phyloP scores from a whole-genome alignment of 2,329 filamentous ascomycete species.

The Penicillium paneum region DNA sequence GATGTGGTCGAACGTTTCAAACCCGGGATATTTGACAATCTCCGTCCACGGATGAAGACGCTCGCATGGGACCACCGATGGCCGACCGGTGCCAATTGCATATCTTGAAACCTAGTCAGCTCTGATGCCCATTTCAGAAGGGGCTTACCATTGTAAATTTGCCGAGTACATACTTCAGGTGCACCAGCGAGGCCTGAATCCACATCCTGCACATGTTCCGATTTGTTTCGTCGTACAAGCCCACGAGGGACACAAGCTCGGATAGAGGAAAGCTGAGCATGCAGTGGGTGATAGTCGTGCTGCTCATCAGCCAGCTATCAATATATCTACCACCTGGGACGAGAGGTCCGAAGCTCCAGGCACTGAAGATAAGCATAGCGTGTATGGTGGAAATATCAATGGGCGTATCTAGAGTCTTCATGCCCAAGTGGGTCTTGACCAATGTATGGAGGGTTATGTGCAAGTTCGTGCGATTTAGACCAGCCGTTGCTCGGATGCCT shows the following conservation, averaged over 20 bases:
- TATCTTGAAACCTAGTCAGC: not conserved
- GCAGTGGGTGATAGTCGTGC: constrained; percentile 8
- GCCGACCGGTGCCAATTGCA: constrained; percentile 8
- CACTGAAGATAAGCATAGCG: constrained; percentile 7
- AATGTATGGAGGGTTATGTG: constrained; percentile 6
- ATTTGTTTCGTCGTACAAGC: constrained; percentile 1
- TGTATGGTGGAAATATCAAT: constrained; percentile 9
- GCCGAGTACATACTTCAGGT: constrained; percentile 2
- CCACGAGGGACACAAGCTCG: not conserved
- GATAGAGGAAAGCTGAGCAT: constrained; percentile 8
- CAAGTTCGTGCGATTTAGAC: constrained; percentile 4
- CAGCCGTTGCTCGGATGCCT: constrained; percentile 6
- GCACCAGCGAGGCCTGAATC: constrained; percentile 9
- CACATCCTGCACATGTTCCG: constrained; percentile 10
- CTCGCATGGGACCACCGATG: constrained; percentile 5
- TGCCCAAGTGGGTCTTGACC: constrained; percentile 8
- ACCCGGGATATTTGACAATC: constrained; percentile 5
- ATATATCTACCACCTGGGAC: constrained; percentile 8
- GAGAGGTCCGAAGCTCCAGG: constrained; percentile 7
- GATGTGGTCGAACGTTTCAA: constrained; percentile 4
- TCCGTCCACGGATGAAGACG: constrained; percentile 4
- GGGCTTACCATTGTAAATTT: not conserved
- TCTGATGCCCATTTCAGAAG: not conserved
- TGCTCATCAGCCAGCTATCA: constrained; percentile 12
- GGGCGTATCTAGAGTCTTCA: constrained; percentile 5